phyloP scores from a whole-genome alignment of 2,329 filamentous ascomycete genomes.

The Byssoonygena ceratinophila region DNA sequence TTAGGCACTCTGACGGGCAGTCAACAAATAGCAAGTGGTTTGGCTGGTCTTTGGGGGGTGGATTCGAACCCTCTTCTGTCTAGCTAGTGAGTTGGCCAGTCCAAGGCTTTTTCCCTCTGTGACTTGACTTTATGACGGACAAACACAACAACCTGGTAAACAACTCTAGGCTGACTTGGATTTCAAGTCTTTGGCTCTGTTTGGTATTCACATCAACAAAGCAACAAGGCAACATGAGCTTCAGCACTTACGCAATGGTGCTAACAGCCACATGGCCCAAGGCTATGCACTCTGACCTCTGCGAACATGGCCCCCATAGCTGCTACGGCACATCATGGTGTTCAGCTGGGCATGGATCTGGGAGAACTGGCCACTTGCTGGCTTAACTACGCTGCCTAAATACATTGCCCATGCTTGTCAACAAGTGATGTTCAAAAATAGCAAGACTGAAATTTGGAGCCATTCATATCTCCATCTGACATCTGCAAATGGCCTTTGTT shows the following conservation, averaged over 20 bases:
- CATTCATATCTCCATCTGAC: no score
- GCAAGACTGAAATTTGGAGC: no score
- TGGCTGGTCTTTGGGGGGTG: neutral
- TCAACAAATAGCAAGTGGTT: neutral
- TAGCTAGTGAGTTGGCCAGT: neutral
- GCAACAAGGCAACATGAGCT: neutral
- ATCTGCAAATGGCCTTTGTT: no score
- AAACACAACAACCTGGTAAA: no score
- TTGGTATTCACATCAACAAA: neutral
- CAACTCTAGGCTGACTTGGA: constrained; percentile 9
- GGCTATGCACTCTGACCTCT: neutral
- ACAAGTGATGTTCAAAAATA: no score
- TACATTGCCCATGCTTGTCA: neutral
- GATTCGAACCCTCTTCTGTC: neutral
- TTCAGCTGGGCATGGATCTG: constrained; percentile 9
- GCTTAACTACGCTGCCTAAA: neutral
- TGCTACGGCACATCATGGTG: neutral
- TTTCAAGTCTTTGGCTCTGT: neutral
- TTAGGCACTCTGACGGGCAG: neutral
- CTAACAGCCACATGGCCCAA: neutral
- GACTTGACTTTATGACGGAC: constrained; percentile 8
- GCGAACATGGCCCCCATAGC: constrained; percentile 6
- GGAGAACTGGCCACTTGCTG: neutral
- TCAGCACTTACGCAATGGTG: neutral
- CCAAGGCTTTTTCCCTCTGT: neutral